phyloP scores from a whole-genome alignment of 371 early-diverging fungal species.

The Mucor racemosus region DNA sequence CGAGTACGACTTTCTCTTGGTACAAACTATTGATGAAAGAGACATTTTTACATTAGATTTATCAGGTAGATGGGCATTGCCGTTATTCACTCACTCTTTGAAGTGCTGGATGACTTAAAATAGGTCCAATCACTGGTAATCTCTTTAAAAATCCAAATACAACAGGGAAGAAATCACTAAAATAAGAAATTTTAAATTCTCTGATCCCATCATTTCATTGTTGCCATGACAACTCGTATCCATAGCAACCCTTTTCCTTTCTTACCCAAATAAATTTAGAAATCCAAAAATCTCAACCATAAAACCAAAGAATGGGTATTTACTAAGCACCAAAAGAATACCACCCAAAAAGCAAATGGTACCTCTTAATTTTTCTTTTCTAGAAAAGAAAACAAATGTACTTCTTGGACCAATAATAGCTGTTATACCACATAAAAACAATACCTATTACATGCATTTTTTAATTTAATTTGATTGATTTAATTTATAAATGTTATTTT shows the following conservation, averaged over 20 bases:
- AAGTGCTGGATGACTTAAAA: conserved; percentile 84
- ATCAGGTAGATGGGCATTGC: no score
- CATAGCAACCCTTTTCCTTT: neutral
- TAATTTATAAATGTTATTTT: neutral
- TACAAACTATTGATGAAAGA: conserved; percentile 17
- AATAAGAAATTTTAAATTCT: neutral
- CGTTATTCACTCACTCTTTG: conserved; percentile 59
- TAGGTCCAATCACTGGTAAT: conserved; percentile 87
- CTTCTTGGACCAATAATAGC: conserved; percentile 87
- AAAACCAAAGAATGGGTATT: conserved; percentile 92
- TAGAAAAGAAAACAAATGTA: conserved; percentile 83
- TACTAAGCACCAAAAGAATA: conserved; percentile 85
- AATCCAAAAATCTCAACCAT: conserved; percentile 92
- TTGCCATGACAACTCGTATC: neutral
- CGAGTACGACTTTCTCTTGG: conserved; percentile 37
- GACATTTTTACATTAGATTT: neutral
- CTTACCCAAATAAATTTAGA: conserved; percentile 94
- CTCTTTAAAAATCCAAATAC: conserved; percentile 86
- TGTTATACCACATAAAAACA: conserved; percentile 89
- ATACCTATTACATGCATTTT: conserved; percentile 58
- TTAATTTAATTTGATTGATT: conserved; percentile 3
- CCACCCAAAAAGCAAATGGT: conserved; percentile 92
- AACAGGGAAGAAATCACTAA: conserved; percentile 95
- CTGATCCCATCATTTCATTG: neutral
- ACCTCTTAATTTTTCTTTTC: conserved; percentile 85